A percentile compares a stretch with the other conserved stretches of the same genome.
These are phyloP conservation scores for Dorcoceras hygrometricum DNA, from an alignment of 257 asterid species.

Conservation along the genomic window DNA sequence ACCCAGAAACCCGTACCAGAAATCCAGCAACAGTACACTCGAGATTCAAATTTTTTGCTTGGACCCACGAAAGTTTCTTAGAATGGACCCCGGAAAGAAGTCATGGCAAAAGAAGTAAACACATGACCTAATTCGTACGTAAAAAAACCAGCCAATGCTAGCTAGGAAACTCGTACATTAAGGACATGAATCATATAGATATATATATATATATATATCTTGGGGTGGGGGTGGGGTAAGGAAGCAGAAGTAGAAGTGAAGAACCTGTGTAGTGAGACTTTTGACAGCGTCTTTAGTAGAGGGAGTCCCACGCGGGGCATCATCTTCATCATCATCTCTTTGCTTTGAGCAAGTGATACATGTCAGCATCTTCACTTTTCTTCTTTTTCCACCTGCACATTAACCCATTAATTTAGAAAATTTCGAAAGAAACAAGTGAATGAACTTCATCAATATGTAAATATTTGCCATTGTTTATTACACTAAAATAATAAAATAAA, in stretches of 20 bases:
- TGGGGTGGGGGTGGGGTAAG: no score
- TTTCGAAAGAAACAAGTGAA: no score
- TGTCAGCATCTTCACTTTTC: neutral
- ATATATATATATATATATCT: no score
- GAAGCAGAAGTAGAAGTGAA: neutral
- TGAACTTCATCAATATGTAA: neutral
- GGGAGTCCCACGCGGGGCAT: neutral
- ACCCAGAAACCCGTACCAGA: neutral
- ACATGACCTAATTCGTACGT: neutral
- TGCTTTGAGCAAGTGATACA: neutral
- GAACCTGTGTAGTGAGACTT: neutral
- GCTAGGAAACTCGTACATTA: no score
- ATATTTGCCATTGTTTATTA: neutral
- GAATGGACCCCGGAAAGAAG: neutral
- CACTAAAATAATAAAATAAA: no score
- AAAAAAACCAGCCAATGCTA: neutral
- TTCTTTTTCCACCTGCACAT: neutral
- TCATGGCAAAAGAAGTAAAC: neutral
- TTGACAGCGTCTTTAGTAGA: conserved; percentile 1
- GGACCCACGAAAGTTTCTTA: neutral
- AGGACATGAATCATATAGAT: neutral
- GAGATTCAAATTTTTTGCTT: neutral
- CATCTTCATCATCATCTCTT: neutral
- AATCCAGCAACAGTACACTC: neutral
- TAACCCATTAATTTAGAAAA: no score